Base-by-base conservation (phyloP, 345 rosid genomes). In the Lepidium aucheri region DNA sequence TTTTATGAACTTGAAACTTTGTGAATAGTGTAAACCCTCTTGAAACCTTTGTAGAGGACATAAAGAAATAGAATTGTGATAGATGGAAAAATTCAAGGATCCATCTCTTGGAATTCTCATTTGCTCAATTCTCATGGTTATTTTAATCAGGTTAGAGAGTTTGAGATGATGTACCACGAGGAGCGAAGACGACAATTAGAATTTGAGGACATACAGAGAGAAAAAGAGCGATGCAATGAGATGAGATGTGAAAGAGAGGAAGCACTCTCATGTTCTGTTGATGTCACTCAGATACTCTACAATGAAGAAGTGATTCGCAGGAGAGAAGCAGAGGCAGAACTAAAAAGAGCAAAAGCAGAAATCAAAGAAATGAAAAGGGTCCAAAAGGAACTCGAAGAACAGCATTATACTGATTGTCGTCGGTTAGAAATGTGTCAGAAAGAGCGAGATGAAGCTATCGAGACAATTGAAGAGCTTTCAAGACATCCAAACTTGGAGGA, bases 401-500 rank as follows among this genome's bases (percentile, higher is more conserved):
- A 45, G 44, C 69, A 63, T 63, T 43, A 62, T 44, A 26, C 14
- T 52, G 63, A 61, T 16, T 60, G 16, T n/a, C 68, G 39, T 70
- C 47, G 30, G 53, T 28, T 71, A 46, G 58, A 71, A 35, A 13
- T 24, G 28, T 47, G 77, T 30, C 75, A 60, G 77, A 7, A 30
- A 50, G 73, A 78, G 71, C 71, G 60, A 7, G 81, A 77, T 38
- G 70, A 50, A 33, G 76, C 82, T 39, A 30, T 66, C 10, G 50
- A 67, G 42, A 36, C 47, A 55, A 42, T 5, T 67, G 77, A 74
- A 71, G 75, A 42, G 66, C 63, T 52, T 76, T 67, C 47, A 34
- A 62, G 59, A 61, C 26, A 22, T 42, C 36, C 60, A 44, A 26
- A 43, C 55, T 24, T 66, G 43, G 77, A 60, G 36, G 39, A 46